Percentiles rank a stretch among this genome's conserved stretches.
These are phyloP conservation scores for Pleurotus ostreatus DNA, from an alignment of 768 basidiomycete species.

Conservation along the genomic window DNA sequence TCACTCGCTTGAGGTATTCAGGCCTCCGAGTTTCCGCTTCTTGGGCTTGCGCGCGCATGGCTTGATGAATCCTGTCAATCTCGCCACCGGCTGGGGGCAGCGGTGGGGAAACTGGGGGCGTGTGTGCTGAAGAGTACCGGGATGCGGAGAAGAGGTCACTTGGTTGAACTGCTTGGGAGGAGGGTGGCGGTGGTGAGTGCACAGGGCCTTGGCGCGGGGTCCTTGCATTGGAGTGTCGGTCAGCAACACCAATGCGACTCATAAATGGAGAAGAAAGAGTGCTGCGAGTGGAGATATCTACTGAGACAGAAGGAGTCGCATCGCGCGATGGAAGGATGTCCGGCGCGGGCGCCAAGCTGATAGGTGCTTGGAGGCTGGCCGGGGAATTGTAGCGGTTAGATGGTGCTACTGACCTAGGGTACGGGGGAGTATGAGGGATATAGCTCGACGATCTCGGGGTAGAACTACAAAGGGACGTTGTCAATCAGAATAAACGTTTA, in stretches of 20 bases:
- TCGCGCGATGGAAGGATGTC: conserved; percentile 9
- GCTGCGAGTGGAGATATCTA: conserved; percentile 23
- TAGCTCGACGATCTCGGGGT: not conserved
- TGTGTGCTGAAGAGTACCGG: conserved; percentile 17
- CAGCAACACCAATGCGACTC: conserved; percentile 30
- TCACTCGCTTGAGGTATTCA: conserved; percentile 65
- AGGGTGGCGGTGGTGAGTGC: conserved; percentile 12
- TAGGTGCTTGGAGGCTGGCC: conserved; percentile 15
- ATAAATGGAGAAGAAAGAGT: conserved; percentile 45
- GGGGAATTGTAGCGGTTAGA: not conserved
- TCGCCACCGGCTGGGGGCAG: conserved; percentile 43
- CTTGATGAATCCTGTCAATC: conserved; percentile 55
- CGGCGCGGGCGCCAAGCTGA: conserved; percentile 18
- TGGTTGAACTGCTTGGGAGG: conserved; percentile 15
- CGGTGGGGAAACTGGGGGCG: conserved; percentile 22
- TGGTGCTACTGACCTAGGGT: not conserved
- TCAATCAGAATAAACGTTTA: too few relatives aligned
- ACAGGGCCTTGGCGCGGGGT: conserved; percentile 10
- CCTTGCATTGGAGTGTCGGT: conserved; percentile 17
- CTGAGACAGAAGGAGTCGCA: conserved; percentile 25
- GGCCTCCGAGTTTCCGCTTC: conserved; percentile 64
- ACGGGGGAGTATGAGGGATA: not conserved
- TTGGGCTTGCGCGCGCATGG: conserved; percentile 41
- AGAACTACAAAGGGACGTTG: not conserved
- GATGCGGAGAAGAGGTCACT: conserved; percentile 24